These are phyloP conservation scores for Bremia lactucae DNA, from an alignment of 352 stramenopile genomes.

Conservation along the genomic window DNA sequence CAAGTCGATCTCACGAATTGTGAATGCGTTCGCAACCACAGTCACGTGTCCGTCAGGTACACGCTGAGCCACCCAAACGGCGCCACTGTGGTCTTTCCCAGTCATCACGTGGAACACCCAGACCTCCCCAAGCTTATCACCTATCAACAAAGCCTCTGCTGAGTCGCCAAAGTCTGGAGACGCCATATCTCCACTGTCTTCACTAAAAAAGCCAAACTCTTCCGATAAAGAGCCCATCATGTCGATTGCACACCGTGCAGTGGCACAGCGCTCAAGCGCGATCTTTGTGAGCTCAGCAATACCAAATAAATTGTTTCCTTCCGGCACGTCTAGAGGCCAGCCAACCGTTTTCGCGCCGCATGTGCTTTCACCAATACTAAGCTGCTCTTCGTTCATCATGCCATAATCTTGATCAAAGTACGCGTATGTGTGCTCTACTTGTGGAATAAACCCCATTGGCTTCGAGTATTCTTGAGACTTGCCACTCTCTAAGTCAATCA, in stretches of 20 bases:
- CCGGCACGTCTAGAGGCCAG: constrained; percentile 41
- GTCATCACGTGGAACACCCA: constrained; percentile 94
- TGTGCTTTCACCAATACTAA: constrained; percentile 92
- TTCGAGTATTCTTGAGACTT: constrained; percentile 24
- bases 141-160: constrained; percentile 81
- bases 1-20: constrained; percentile 84
- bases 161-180: constrained; percentile 55
- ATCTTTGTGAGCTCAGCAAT: constrained; percentile 87
- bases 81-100: constrained; percentile 71
- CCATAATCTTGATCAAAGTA: constrained; percentile 92
- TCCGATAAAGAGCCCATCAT: constrained; percentile 89
- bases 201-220: constrained; percentile 90
- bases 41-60: constrained; percentile 86
- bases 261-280: constrained; percentile 83
- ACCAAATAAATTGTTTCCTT: constrained; percentile 83
- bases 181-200: constrained; percentile 61
- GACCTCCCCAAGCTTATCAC: constrained; percentile 78
- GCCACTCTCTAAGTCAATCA: constrained; percentile 2
- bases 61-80: constrained; percentile 89
- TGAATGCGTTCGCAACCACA: constrained; percentile 88
- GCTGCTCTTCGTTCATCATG: constrained; percentile 91
- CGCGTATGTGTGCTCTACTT: constrained; percentile 87
- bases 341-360: constrained; percentile 78
- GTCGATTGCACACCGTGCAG: constrained; percentile 65
- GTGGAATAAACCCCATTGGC: constrained; percentile 80